A percentile compares a stretch with the other conserved stretches of the same genome.
phyloP scores from a whole-genome alignment of 257 asterid genomes.

The Mentha longifolia region DNA sequence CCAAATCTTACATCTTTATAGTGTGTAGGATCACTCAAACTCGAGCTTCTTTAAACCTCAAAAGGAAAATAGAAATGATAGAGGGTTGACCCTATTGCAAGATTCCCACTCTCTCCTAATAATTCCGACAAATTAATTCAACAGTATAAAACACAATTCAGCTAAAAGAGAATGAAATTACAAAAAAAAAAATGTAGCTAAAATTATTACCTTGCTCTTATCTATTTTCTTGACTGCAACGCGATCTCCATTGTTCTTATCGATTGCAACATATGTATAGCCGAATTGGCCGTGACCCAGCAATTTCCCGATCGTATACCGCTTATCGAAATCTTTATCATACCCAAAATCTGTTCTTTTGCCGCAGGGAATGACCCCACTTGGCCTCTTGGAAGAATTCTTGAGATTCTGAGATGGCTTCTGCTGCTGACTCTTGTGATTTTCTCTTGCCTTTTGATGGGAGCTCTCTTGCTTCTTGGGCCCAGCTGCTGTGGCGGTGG shows the following conservation, averaged over 20 bases:
- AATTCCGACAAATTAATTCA: slow-evolving; percentile 12
- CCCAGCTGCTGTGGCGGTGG: slow-evolving; percentile 33
- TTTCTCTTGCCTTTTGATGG: slow-evolving; percentile 41
- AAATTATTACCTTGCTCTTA: slow-evolving; percentile 72
- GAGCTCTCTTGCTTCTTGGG: slow-evolving; percentile 47
- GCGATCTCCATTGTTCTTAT: slow-evolving; percentile 88
- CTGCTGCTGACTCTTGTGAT: slow-evolving; percentile 46
- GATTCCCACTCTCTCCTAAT: neutral
- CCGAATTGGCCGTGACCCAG: slow-evolving; percentile 99
- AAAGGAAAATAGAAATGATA: neutral
- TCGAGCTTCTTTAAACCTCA: slow-evolving; percentile 7
- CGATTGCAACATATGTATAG: slow-evolving; percentile 88
- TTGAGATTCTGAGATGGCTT: slow-evolving; percentile 50
- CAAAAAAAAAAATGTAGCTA: neutral
- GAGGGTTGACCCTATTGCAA: neutral
- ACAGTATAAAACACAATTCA: slow-evolving; percentile 13
- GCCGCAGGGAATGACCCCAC: slow-evolving; percentile 84
- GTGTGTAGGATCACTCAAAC: slow-evolving; percentile 16
- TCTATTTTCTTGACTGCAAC: slow-evolving; percentile 98
- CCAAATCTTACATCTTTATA: slow-evolving; percentile 12
- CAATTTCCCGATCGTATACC: slow-evolving; percentile 81
- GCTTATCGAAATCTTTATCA: slow-evolving; percentile 80
- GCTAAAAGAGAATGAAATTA: slow-evolving; percentile 14
- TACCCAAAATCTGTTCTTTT: slow-evolving; percentile 97
- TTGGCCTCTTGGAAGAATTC: slow-evolving; percentile 52